These are phyloP conservation scores for Coriaria nepalensis DNA, from an alignment of 306 rosid species.

Conservation along the genomic window DNA sequence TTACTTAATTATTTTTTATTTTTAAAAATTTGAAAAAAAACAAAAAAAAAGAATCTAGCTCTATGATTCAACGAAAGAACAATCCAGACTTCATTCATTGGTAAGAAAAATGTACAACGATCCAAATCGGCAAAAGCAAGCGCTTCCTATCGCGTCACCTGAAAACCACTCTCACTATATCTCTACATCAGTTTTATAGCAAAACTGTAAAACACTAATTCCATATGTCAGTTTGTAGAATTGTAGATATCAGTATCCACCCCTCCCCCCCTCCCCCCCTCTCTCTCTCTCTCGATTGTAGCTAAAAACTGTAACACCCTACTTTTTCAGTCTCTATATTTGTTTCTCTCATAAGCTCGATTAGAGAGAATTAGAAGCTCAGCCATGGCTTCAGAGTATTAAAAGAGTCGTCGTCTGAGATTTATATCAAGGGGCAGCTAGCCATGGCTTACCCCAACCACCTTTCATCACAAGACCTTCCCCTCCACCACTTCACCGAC, in stretches of 20 bases:
- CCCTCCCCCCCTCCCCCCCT: neutral
- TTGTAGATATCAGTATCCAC: conserved; percentile 6
- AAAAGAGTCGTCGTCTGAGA: too few relatives aligned
- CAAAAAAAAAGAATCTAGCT: too few relatives aligned
- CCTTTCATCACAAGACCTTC: conserved; percentile 47
- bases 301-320: conserved; percentile 14
- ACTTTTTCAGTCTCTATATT: conserved; percentile 4
- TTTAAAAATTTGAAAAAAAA: too few relatives aligned
- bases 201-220: neutral
- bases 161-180: too few relatives aligned
- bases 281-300: conserved; percentile 10
- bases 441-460: conserved; percentile 77
- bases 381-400: too few relatives aligned
- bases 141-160: too few relatives aligned
- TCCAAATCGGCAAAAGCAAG: too few relatives aligned
- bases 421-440: neutral
- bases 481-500: conserved; percentile 59
- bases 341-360: neutral
- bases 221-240: neutral
- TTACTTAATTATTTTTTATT: too few relatives aligned
- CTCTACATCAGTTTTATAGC: neutral
- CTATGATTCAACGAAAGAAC: too few relatives aligned
- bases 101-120: too few relatives aligned
- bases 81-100: too few relatives aligned
- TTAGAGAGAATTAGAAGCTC: conserved; percentile 1